phyloP scores from a whole-genome alignment of 805 yeast genomes.

The Myxozyma kluyveri region DNA sequence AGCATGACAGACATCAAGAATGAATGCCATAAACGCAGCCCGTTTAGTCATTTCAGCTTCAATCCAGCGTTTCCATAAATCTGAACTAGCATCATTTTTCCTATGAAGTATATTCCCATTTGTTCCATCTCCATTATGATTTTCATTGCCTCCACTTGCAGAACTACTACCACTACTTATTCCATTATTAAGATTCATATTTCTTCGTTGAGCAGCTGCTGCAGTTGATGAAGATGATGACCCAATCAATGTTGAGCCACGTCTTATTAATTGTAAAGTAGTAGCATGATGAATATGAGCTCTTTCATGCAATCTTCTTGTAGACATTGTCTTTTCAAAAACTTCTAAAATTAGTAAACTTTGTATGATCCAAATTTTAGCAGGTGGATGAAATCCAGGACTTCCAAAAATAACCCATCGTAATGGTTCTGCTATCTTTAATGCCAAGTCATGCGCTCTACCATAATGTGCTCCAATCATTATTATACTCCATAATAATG shows the following conservation, averaged over 20 bases:
- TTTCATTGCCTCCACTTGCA: background rate
- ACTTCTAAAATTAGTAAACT: slow-evolving; percentile 67
- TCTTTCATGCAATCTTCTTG: slow-evolving; percentile 71
- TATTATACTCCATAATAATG: slow-evolving; percentile 55
- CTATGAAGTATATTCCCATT: background rate
- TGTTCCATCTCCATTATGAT: background rate
- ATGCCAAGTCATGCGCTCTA: slow-evolving; percentile 40
- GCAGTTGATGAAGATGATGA: background rate
- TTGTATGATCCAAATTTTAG: slow-evolving; percentile 72
- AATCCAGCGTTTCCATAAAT: slow-evolving; percentile 66
- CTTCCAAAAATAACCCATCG: slow-evolving; percentile 69
- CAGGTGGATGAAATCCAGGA: slow-evolving; percentile 73
- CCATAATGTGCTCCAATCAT: slow-evolving; percentile 57
- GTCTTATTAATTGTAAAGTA: slow-evolving; percentile 62
- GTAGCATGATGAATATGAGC: slow-evolving; percentile 87
- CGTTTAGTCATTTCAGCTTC: slow-evolving; percentile 76
- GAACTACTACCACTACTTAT: background rate
- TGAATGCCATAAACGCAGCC: slow-evolving; percentile 76
- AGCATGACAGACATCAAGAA: slow-evolving; percentile 75
- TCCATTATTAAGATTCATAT: no score
- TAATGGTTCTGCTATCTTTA: slow-evolving; percentile 53
- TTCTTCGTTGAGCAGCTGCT: no score
- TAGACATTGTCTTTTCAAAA: slow-evolving; percentile 71
- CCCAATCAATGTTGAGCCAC: slow-evolving; percentile 38
- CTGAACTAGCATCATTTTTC: slow-evolving; percentile 29